These are phyloP conservation scores for Musa troglodytarum DNA, from an alignment of 176 grass and related monocot genomes.

Conservation along the genomic window DNA sequence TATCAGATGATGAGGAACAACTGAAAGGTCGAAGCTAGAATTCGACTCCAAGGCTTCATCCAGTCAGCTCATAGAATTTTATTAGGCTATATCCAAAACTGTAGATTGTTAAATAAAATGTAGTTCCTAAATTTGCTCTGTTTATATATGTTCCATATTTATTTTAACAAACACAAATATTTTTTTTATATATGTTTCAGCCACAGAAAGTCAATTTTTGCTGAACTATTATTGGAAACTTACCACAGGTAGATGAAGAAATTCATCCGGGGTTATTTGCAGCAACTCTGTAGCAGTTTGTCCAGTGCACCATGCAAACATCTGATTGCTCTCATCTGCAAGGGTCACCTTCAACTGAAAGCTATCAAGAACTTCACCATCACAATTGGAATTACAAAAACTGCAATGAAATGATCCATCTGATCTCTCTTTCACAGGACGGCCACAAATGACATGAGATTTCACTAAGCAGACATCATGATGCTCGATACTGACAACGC, in stretches of 20 bases:
- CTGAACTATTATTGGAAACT: no score
- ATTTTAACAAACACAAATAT: no score
- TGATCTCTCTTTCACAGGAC: conserved; percentile 36
- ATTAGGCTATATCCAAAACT: no score
- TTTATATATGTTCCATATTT: no score
- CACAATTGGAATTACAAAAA: conserved; percentile 53
- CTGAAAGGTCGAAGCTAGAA: no score
- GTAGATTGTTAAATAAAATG: no score
- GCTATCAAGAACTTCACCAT: conserved; percentile 30
- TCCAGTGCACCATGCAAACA: conserved; percentile 59
- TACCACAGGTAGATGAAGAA: conserved; percentile 69
- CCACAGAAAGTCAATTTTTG: no score
- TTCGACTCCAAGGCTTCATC: no score
- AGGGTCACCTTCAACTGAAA: conserved; percentile 67
- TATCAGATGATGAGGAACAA: no score
- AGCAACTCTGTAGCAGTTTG: conserved; percentile 79
- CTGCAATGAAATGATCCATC: conserved; percentile 33
- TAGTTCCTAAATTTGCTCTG: no score
- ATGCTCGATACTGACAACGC: conserved; percentile 42
- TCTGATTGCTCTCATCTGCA: conserved; percentile 51
- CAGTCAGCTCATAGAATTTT: no score
- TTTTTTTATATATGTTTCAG: no score
- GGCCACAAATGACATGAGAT: conserved; percentile 60
- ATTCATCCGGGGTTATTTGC: conserved; percentile 87
- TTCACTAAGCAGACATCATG: conserved; percentile 43